Evolutionary conservation across 1,139 yeast genomes (phyloP).

Genomic region (Scheffersomyces cryptocercus): DNA sequence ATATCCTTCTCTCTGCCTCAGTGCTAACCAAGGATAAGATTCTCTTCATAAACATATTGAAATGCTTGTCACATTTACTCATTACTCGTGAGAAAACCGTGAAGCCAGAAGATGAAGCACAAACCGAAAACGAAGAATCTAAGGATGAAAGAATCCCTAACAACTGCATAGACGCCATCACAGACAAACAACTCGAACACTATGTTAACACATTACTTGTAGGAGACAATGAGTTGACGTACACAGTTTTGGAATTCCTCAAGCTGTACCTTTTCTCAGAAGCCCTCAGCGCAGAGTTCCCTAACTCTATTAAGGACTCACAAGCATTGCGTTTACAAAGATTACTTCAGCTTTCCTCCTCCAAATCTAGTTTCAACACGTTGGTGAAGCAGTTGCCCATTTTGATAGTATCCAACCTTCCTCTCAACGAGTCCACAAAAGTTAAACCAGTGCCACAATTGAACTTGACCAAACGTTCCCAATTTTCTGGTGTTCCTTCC

Average conservation of each 20-base stretch:
- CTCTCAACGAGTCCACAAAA: constrained; percentile 17
- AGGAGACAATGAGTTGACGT: constrained; percentile 37
- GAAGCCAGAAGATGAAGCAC: constrained; percentile 17
- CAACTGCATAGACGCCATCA: constrained; percentile 45
- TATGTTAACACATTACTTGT: constrained; percentile 33
- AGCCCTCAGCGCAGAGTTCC: constrained; percentile 35
- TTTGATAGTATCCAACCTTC: constrained; percentile 44
- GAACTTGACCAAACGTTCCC: constrained; percentile 36
- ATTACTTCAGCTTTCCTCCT: constrained; percentile 30
- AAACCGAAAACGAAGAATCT: constrained; percentile 40
- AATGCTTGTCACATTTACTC: constrained; percentile 42
- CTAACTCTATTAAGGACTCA: constrained; percentile 32
- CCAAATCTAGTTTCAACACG: constrained; percentile 44
- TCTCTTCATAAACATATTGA: constrained; percentile 46
- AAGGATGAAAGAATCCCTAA: constrained; percentile 31
- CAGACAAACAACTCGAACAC: constrained; percentile 32
- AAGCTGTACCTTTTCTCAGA: constrained; percentile 41
- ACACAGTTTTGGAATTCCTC: constrained; percentile 38
- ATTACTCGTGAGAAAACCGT: constrained; percentile 29
- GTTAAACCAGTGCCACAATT: constrained; percentile 22
- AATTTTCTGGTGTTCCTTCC: constrained; percentile 51
- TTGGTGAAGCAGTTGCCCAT: constrained; percentile 61
- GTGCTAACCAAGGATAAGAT: constrained; percentile 55
- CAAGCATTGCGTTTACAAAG: constrained; percentile 34
- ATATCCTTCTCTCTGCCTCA: constrained; percentile 49